These are phyloP conservation scores for Aurifilum marmelostoma DNA, from an alignment of 2,329 filamentous ascomycete genomes.

Conservation along the genomic window DNA sequence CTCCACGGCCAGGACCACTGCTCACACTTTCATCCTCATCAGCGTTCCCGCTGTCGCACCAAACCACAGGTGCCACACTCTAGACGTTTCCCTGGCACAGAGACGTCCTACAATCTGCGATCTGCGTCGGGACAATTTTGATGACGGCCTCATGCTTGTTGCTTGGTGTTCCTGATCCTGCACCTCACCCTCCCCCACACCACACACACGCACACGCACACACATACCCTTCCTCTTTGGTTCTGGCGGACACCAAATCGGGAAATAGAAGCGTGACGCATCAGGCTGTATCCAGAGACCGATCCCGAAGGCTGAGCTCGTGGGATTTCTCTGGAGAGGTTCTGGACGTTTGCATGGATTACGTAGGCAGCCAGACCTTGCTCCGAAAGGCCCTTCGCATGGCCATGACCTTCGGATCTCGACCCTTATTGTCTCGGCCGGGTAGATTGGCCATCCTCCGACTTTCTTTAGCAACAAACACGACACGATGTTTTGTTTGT, in stretches of 20 bases:
- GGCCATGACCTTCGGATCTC: neutral
- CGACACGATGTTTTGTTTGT: neutral
- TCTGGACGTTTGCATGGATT: neutral
- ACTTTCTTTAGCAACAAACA: slow-evolving; percentile 15
- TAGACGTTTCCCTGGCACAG: neutral
- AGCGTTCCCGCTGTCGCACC: slow-evolving; percentile 12
- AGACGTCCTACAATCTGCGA: neutral
- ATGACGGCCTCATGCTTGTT: slow-evolving; percentile 8
- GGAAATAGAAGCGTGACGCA: neutral
- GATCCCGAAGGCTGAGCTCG: neutral
- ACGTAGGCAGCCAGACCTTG: slow-evolving; percentile 1
- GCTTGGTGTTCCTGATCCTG: slow-evolving; percentile 1
- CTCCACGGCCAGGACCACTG: neutral
- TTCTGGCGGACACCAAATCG: neutral
- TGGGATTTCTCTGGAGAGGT: neutral
- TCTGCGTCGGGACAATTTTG: slow-evolving; percentile 6
- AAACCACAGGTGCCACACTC: slow-evolving; percentile 6
- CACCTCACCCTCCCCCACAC: neutral
- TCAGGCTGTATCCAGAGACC: neutral
- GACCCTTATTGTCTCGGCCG: slow-evolving; percentile 15
- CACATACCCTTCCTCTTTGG: neutral
- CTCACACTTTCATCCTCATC: neutral
- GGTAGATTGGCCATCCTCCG: slow-evolving; percentile 2
- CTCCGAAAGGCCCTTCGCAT: neutral
- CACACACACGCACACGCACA: neutral